These are phyloP conservation scores for Micractinium conductrix DNA, from an alignment of 139 green algal genomes.

Conservation along the genomic window DNA sequence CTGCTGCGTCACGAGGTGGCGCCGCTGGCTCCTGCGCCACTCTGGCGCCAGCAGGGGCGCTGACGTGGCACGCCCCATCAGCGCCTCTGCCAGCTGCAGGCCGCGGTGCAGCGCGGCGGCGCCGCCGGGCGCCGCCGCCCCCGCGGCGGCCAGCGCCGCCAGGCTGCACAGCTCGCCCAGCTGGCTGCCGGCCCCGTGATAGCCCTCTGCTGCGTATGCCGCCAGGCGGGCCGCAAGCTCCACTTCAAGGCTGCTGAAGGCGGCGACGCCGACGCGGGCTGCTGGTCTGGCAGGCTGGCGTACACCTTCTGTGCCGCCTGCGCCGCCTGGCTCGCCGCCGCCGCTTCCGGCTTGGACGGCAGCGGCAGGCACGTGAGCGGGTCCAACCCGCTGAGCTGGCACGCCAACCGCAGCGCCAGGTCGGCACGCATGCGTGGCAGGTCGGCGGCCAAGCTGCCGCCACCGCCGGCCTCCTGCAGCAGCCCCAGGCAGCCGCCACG, in stretches of 20 bases:
- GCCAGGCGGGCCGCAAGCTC: conserved; percentile 2
- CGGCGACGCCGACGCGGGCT: neutral
- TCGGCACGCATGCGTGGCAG: neutral
- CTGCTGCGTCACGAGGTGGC: neutral
- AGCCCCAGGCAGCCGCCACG: neutral
- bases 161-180: conserved; percentile 14
- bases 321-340: neutral
- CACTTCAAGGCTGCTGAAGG: neutral
- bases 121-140: neutral
- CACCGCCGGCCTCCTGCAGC: neutral
- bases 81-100: neutral
- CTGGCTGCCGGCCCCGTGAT: neutral
- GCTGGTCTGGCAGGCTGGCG: neutral
- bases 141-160: neutral
- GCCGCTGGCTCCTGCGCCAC: neutral
- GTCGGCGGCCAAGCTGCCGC: neutral
- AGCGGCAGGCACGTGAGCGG: conserved; percentile 5
- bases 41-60: neutral
- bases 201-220: neutral
- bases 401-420: neutral
- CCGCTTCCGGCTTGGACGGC: neutral
- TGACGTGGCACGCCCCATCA: neutral
- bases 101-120: neutral
- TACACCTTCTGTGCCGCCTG: neutral
- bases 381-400: conserved; percentile 12